Base-by-base conservation (phyloP, 169 alveolate species). In the Plasmodium cynomolgi region DNA sequence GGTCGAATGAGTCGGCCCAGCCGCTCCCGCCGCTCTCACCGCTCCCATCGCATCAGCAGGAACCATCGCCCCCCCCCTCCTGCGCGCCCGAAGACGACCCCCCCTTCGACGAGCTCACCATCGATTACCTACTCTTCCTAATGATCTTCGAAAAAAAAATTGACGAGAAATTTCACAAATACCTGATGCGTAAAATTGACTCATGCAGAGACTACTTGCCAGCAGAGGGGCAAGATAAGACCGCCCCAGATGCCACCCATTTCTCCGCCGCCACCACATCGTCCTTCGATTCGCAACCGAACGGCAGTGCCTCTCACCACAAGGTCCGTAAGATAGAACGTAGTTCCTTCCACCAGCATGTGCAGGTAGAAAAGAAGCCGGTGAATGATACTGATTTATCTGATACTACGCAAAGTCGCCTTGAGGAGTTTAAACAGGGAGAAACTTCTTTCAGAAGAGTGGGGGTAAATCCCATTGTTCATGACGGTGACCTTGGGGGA, bases 101-200 rank as follows among this genome's bases (percentile, higher is more conserved):
- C 13, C 34, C 44, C 34, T 81, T 44, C 13, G 94, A 90, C 83
- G 94, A 90, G 34, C n/a, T 79, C 47, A 90, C 91, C 6, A 50
- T 90, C 23, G 94, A 90, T 81, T 90, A 90, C 73, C 83, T 90
- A 20, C 41, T 90, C 7, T 90, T 90, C 31, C 39, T 90, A 41
- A 90, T 90, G 94, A 20, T 90, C 54, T 90, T 90, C 74, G 94
- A 90, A 90, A 90, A 90, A 31, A 90, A 90, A 62, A 62, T 90
- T 0, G 94, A 90, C 20, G 6, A 54, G 17, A 74, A 37, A 3
- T 90, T 90, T 81, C 83, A 68, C 29, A 90, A 90, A 37, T 90
- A 39, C 56, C 56, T 90, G 23, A 20, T 90, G 20, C 41, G 23
- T 6, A 80, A 81, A 47, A 81, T 90, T 58, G 50, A 90, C 13